These are phyloP conservation scores for Conticribra guillardii DNA, from an alignment of 108 stramenopile species.

Conservation along the genomic window DNA sequence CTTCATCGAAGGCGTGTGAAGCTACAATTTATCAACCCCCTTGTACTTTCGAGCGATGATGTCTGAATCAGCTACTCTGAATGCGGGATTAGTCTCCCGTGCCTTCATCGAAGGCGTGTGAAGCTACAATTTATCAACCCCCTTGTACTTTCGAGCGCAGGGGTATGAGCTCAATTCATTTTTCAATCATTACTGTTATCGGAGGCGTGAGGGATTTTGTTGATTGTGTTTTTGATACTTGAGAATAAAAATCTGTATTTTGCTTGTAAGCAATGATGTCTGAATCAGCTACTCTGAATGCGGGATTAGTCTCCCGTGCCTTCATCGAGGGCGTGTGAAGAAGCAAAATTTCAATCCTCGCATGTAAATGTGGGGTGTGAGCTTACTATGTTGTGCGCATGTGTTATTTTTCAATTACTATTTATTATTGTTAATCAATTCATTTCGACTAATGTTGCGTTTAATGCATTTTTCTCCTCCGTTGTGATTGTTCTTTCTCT, in stretches of 20 bases:
- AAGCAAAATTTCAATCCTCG: constrained; percentile 10
- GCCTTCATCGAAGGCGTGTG: constrained; percentile 19
- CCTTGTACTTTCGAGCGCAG: background rate
- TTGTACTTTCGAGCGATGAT: constrained; percentile 27
- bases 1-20: constrained; percentile 18
- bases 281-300: constrained; percentile 43
- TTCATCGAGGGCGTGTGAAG: constrained; percentile 20
- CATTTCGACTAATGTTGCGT: background rate
- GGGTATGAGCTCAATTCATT: constrained; percentile 15
- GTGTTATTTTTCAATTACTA: too few relatives aligned
- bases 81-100: constrained; percentile 34
- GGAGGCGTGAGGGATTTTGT: too few relatives aligned
- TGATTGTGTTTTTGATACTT: too few relatives aligned
- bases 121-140: constrained; percentile 12
- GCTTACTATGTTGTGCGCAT: too few relatives aligned
- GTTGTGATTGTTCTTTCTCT: background rate
- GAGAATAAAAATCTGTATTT: too few relatives aligned
- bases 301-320: constrained; percentile 36
- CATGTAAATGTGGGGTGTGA: constrained; percentile 3
- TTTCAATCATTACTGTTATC: background rate
- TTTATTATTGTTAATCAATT: too few relatives aligned
- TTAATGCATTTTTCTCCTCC: background rate
- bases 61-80: constrained; percentile 43
- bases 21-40: constrained; percentile 9
- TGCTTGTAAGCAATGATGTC: constrained; percentile 29